Conservation (phyloP, 495 filamentous ascomycete genomes). For the Neurospora discreta region DNA sequence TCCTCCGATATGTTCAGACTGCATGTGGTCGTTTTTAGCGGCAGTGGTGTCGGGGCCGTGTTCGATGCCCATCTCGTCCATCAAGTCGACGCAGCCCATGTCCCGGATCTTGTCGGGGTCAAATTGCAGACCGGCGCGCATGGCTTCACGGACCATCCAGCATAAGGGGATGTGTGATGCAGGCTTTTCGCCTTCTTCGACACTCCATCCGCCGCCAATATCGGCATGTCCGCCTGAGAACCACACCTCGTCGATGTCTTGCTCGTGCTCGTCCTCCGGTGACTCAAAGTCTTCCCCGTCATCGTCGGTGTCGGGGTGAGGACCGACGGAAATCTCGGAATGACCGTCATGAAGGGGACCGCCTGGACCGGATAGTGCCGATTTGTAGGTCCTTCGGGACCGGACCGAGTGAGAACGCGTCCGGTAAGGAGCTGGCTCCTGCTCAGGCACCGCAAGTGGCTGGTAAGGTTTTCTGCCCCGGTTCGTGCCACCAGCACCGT, state of each 20-base stretch:
- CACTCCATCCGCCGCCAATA: conserved; percentile 75
- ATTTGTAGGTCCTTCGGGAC: conserved; percentile 3
- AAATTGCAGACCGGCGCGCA: conserved; percentile 60
- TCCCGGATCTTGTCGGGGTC: conserved; percentile 56
- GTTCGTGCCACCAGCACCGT: not conserved
- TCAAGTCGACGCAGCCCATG: conserved; percentile 42
- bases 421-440: conserved; percentile 30
- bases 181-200: conserved; percentile 42
- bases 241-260: conserved; percentile 78
- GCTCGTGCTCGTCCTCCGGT: conserved; percentile 46
- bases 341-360: conserved; percentile 9
- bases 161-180: conserved; percentile 66
- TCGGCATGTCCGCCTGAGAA: conserved; percentile 77
- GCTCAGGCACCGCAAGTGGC: conserved; percentile 8
- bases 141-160: conserved; percentile 78
- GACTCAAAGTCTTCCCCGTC: conserved; percentile 30
- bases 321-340: conserved; percentile 15
- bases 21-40: not conserved
- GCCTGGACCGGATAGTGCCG: conserved; percentile 9
- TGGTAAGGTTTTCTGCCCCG: conserved; percentile 9
- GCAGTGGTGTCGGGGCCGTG: not conserved
- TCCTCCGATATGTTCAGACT: not conserved
- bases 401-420: conserved; percentile 28
- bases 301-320: conserved; percentile 19
- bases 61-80: conserved; percentile 8